Evolutionary conservation across 495 filamentous ascomycete genomes (phyloP), one percentile per base, ranked within the genome.

Genomic region (Aspergillus heteromorphus): DNA sequence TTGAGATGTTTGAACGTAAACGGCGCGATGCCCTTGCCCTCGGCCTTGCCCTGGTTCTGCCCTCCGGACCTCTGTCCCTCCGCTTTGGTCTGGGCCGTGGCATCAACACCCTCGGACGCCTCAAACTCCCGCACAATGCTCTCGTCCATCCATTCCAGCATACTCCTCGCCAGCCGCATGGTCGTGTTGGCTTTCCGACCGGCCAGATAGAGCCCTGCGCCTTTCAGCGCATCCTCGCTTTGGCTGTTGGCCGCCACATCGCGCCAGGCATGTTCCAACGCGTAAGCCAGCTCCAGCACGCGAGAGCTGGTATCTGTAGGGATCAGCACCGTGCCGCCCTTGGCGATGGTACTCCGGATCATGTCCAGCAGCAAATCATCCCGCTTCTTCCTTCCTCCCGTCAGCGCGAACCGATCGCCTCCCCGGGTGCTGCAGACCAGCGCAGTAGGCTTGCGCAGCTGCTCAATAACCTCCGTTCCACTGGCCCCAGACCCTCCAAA

Each of bases 101-200:
- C 65, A 57, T 79, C 76, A 18, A 63, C 70, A 48, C 74, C 71
- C 53, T 82, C 87, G 1, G 86, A 83, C 1, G 86, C 84, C 69
- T 99, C 95, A 53, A 96, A 95, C 57, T 97, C 91, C 45, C 86
- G 81, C 49, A 95, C 82, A 47, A 99, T 91, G 45, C 80, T 86
- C 60, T 96, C 91, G 62, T 97, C 91, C 91, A 97, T 97, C 93
- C 93, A 99, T 67, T 99, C 93, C 50, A 97, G 72, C 91, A 97
- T 96, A 66, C 92, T 97, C 56, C 91, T 80, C 14, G 92, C 88
- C 51, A 95, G 85, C 52, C 87, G 76, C 85, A 96, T 89, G 1
- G 89, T 92, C 20, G 87, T 88, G 48, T 83, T 80, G 49, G 87
- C 84, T 56, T 86, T 92, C 45, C 82, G 85, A 17, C 89, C 89